These are phyloP conservation scores for Berberis vulgaris DNA, from an alignment of 164 flowering plant genomes.

Conservation along the genomic window DNA sequence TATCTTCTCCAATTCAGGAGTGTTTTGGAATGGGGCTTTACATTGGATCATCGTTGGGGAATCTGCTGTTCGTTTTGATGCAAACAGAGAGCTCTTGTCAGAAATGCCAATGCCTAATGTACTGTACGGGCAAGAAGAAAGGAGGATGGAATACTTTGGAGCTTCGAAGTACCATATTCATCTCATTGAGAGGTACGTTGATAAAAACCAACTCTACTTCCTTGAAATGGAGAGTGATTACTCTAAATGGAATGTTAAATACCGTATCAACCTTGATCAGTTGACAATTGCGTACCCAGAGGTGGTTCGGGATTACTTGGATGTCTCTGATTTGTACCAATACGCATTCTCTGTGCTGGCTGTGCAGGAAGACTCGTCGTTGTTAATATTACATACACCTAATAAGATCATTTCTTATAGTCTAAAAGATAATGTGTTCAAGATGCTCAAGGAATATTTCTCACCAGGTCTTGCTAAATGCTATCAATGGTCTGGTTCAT, in stretches of 20 bases:
- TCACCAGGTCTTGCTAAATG: neutral
- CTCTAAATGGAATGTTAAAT: slow-evolving; percentile 1
- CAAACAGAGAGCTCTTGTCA: neutral
- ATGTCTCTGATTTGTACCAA: neutral
- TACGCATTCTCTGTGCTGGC: neutral
- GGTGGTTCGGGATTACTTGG: neutral
- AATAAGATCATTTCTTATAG: neutral
- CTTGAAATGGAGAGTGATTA: slow-evolving; percentile 3
- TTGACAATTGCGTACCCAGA: neutral
- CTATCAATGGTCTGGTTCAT: neutral
- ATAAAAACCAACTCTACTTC: neutral
- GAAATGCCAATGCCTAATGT: neutral
- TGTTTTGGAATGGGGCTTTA: neutral
- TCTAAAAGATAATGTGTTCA: neutral
- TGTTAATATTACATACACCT: neutral
- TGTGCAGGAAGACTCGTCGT: neutral
- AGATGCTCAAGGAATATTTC: neutral
- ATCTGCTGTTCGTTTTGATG: neutral
- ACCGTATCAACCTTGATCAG: neutral
- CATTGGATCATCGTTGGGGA: neutral
- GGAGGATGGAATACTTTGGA: neutral
- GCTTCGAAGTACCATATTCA: neutral
- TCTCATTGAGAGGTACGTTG: neutral
- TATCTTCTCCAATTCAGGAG: neutral
- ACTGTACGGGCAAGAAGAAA: neutral